Conservation (phyloP, 768 basidiomycete species). For the Wakefieldia striispora region DNA sequence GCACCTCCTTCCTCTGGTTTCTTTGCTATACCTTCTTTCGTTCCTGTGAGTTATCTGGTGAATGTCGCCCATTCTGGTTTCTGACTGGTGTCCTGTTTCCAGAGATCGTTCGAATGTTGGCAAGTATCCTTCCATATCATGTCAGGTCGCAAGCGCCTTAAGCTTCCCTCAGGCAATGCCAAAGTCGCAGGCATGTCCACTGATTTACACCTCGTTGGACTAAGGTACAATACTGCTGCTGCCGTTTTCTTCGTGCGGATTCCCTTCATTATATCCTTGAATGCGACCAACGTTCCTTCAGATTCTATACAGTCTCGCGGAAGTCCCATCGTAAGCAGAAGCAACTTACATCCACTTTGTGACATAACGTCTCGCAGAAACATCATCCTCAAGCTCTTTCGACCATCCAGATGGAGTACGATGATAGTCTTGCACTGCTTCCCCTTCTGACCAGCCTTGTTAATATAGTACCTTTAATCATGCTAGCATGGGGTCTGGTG, state of each 20-base stretch:
- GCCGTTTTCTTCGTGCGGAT: slow-evolving; percentile 37
- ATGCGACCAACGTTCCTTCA: slow-evolving; percentile 6
- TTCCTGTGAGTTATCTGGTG: slow-evolving; percentile 38
- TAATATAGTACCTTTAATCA: slow-evolving; percentile 38
- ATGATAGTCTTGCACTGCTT: background rate
- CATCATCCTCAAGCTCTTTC: slow-evolving; percentile 35
- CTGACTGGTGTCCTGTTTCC: background rate
- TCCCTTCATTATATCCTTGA: background rate
- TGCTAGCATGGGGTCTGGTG: slow-evolving; percentile 40
- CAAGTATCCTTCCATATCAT: slow-evolving; percentile 12
- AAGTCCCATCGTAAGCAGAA: slow-evolving; percentile 37
- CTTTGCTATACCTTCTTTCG: slow-evolving; percentile 43
- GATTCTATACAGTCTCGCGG: slow-evolving; percentile 38
- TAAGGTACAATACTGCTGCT: slow-evolving; percentile 37
- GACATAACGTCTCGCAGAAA: slow-evolving; percentile 29
- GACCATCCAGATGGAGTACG: slow-evolving; percentile 38
- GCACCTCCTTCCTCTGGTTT: slow-evolving; percentile 45
- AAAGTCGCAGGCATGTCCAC: slow-evolving; percentile 44
- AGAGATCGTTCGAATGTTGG: slow-evolving; percentile 48
- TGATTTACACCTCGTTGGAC: slow-evolving; percentile 35
- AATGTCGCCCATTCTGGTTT: background rate
- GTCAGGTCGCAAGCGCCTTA: background rate
- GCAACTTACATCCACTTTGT: background rate
- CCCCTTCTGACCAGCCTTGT: slow-evolving; percentile 7
- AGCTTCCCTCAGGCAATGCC: slow-evolving; percentile 34